Percentiles rank a stretch among this genome's conserved stretches.
Conservation (phyloP, 345 rosid species). For the Raphanus sativus region DNA sequence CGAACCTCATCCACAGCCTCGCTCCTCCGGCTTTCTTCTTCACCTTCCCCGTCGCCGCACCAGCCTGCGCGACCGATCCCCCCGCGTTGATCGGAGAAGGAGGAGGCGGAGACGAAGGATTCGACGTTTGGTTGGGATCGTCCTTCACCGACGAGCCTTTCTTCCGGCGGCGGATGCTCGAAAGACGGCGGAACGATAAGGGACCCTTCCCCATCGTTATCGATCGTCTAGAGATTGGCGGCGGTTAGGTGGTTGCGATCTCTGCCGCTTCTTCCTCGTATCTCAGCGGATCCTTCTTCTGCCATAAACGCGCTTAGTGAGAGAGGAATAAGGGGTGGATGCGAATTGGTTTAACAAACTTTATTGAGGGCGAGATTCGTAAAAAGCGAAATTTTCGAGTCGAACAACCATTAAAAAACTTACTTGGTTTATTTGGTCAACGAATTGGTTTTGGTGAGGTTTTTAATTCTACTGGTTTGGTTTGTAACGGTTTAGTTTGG, state of each 20-base stretch:
- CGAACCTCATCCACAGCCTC: conserved; percentile 90
- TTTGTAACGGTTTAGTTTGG: not conserved
- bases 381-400: not conserved
- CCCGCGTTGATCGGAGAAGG: conserved; percentile 21
- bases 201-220: conserved; percentile 53
- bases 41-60: conserved; percentile 42
- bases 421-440: not conserved
- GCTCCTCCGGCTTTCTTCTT: conserved; percentile 93
- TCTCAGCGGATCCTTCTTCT: not conserved
- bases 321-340: not conserved
- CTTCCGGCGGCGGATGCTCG: conserved; percentile 48
- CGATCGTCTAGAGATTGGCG: not conserved
- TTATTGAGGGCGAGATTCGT: not conserved
- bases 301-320: not conserved
- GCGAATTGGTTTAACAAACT: not conserved
- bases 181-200: conserved; percentile 48
- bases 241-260: not conserved
- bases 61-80: conserved; percentile 25
- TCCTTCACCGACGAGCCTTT: conserved; percentile 35
- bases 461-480: not conserved
- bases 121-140: conserved; percentile 1
- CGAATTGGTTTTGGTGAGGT: not conserved
- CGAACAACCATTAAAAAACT: no score
- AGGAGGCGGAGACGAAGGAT: conserved; percentile 36
- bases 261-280: conserved; percentile 15